Percentiles rank a stretch among this genome's conserved stretches.
Conservation (phyloP, 768 basidiomycete genomes). For the Pleurotus citrinopileatus region DNA sequence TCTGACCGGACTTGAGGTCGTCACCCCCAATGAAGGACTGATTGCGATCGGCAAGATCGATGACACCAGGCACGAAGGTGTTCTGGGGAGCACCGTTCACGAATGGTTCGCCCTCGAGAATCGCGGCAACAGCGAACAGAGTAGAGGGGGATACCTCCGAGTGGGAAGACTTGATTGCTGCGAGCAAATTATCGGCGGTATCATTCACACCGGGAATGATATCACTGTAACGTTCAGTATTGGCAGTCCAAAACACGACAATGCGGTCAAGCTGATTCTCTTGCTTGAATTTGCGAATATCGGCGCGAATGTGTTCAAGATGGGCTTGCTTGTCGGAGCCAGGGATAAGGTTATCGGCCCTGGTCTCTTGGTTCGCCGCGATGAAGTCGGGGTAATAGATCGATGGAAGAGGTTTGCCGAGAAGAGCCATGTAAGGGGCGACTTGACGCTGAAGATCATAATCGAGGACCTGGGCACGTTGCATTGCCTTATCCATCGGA, state of each 20-base stretch:
- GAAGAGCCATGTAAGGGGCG: slow-evolving; percentile 74
- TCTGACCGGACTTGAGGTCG: slow-evolving; percentile 97
- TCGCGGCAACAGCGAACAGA: slow-evolving; percentile 91
- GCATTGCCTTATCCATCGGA: slow-evolving; percentile 89
- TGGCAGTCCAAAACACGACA: slow-evolving; percentile 97
- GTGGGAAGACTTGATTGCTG: slow-evolving; percentile 81
- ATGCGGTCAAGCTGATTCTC: slow-evolving; percentile 82
- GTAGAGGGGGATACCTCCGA: slow-evolving; percentile 96
- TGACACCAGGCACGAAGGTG: slow-evolving; percentile 95
- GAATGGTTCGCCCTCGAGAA: slow-evolving; percentile 94
- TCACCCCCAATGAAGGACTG: slow-evolving; percentile 96
- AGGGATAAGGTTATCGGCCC: slow-evolving; percentile 90
- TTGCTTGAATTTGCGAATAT: slow-evolving; percentile 91
- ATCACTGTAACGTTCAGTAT: slow-evolving; percentile 97
- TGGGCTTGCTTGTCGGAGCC: slow-evolving; percentile 87
- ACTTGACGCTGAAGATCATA: slow-evolving; percentile 98
- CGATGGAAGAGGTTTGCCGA: slow-evolving; percentile 85
- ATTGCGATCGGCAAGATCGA: slow-evolving; percentile 86
- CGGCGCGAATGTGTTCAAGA: slow-evolving; percentile 87
- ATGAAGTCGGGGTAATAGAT: slow-evolving; percentile 98
- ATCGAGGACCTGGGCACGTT: slow-evolving; percentile 89
- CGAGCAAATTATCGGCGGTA: slow-evolving; percentile 83
- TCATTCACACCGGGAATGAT: slow-evolving; percentile 95
- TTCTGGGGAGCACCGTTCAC: slow-evolving; percentile 99
- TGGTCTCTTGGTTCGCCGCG: slow-evolving; percentile 94